Evolutionary conservation across 2,329 filamentous ascomycete species (phyloP).

Genomic region (Gliomastix tumulicola): DNA sequence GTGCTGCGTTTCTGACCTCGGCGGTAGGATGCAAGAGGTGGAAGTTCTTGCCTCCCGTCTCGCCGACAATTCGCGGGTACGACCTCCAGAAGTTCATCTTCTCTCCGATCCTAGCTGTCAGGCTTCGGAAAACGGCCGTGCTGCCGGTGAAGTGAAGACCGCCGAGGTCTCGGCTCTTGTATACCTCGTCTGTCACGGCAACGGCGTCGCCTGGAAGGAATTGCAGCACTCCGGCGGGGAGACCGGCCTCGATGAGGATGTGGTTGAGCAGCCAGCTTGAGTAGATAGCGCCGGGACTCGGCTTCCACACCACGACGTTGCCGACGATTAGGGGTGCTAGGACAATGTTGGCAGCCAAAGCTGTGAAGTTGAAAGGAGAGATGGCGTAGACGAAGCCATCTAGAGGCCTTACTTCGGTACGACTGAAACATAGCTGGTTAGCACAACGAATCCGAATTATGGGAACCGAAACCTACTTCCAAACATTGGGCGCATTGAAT

Average conservation of each 20-base stretch:
- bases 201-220: slow-evolving; percentile 26
- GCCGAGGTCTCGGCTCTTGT: slow-evolving; percentile 22
- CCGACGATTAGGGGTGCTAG: slow-evolving; percentile 24
- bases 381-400: slow-evolving; percentile 34
- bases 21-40: slow-evolving; percentile 40
- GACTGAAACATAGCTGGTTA: slow-evolving; percentile 84
- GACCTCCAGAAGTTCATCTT: slow-evolving; percentile 13
- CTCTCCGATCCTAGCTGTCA: slow-evolving; percentile 18
- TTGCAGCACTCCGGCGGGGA: slow-evolving; percentile 25
- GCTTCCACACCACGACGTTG: slow-evolving; percentile 34
- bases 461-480: neutral
- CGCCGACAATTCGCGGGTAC: slow-evolving; percentile 37
- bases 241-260: slow-evolving; percentile 28
- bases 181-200: slow-evolving; percentile 17
- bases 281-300: slow-evolving; percentile 18
- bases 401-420: slow-evolving; percentile 42
- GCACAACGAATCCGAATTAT: too few species aligned
- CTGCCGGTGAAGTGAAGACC: slow-evolving; percentile 25
- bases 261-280: slow-evolving; percentile 24
- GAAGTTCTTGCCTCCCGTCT: slow-evolving; percentile 47
- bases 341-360: slow-evolving; percentile 26
- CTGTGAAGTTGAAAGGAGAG: slow-evolving; percentile 34
- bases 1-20: slow-evolving; percentile 35
- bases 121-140: slow-evolving; percentile 20
- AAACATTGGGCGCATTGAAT: neutral